Percentiles rank a stretch among this genome's conserved stretches.
These are phyloP conservation scores for Pseudogymnoascus sp. DNA, from an alignment of 2,329 filamentous ascomycete species.

Conservation along the genomic window DNA sequence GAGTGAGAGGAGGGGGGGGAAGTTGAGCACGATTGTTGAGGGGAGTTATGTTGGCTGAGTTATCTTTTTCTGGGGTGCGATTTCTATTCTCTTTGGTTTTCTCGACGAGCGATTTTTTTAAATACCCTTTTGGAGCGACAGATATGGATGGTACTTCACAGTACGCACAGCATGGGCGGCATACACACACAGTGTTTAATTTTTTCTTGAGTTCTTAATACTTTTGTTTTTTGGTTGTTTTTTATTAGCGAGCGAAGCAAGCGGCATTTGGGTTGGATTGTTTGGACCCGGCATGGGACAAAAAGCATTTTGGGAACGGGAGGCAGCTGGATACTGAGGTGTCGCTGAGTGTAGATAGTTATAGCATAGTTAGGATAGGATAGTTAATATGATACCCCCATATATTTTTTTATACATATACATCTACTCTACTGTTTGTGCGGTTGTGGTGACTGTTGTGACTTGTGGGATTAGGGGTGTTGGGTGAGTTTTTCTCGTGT, in stretches of 20 bases:
- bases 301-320: not conserved
- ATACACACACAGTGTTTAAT: not conserved
- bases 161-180: not conserved
- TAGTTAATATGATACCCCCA: not conserved
- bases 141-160: not conserved
- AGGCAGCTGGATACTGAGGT: not conserved
- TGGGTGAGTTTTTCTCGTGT: no score
- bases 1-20: not conserved
- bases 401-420: not conserved
- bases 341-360: not conserved
- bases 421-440: no score
- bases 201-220: not conserved
- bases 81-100: no score
- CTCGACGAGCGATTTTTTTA: no score
- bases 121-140: not conserved
- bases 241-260: not conserved
- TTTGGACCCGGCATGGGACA: not conserved
- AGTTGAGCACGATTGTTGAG: not conserved
- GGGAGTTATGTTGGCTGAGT: not conserved
- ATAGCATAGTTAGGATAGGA: not conserved
- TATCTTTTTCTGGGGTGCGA: not conserved
- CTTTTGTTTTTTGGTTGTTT: no score
- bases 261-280: no score
- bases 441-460: no score
- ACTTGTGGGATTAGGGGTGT: no score